A percentile compares a stretch with the other conserved stretches of the same genome.
Conservation (phyloP, 1,139 yeast species). For the Candida pseudocylindracea region DNA sequence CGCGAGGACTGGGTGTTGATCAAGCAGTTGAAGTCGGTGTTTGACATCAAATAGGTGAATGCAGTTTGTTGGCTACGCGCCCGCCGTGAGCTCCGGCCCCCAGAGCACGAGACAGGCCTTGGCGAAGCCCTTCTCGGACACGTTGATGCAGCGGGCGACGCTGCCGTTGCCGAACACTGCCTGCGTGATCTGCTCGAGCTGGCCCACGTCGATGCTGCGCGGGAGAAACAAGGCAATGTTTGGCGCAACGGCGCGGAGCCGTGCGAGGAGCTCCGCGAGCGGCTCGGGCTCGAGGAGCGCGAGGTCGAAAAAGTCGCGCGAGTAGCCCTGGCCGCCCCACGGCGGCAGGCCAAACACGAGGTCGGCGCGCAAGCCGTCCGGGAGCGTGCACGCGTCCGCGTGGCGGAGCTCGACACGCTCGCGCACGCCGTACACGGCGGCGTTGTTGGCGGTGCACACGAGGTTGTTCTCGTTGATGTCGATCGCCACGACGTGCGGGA, state of each 20-base stretch:
- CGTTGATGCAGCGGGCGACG: too few relatives aligned
- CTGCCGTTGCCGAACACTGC: too few relatives aligned
- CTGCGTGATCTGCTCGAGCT: too few relatives aligned
- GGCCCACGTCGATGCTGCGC: slow-evolving; percentile 6
- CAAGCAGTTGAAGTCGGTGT: slow-evolving; percentile 70
- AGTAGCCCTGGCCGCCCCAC: slow-evolving; percentile 85
- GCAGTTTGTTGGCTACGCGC: background rate
- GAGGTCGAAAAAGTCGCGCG: slow-evolving; percentile 5
- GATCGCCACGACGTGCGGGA: slow-evolving; percentile 37
- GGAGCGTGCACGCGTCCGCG: slow-evolving; percentile 32
- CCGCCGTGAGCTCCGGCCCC: too few relatives aligned
- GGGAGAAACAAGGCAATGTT: slow-evolving; percentile 64
- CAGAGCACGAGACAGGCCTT: too few relatives aligned
- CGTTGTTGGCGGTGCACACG: slow-evolving; percentile 48
- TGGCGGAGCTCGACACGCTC: slow-evolving; percentile 21
- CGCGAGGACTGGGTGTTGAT: slow-evolving; percentile 90
- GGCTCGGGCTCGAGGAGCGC: slow-evolving; percentile 23
- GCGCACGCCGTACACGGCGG: slow-evolving; percentile 41
- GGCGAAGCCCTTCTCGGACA: too few relatives aligned
- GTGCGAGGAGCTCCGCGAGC: slow-evolving; percentile 18
- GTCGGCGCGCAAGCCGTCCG: slow-evolving; percentile 17
- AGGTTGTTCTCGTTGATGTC: slow-evolving; percentile 43
- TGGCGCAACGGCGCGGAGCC: slow-evolving; percentile 18
- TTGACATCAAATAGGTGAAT: slow-evolving; percentile 38
- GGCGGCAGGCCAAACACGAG: slow-evolving; percentile 78